A percentile compares a stretch with the other conserved stretches of the same genome.
Evolutionary conservation across 345 rosid genomes (phyloP).

Genomic region (Hibiscus mutabilis): DNA sequence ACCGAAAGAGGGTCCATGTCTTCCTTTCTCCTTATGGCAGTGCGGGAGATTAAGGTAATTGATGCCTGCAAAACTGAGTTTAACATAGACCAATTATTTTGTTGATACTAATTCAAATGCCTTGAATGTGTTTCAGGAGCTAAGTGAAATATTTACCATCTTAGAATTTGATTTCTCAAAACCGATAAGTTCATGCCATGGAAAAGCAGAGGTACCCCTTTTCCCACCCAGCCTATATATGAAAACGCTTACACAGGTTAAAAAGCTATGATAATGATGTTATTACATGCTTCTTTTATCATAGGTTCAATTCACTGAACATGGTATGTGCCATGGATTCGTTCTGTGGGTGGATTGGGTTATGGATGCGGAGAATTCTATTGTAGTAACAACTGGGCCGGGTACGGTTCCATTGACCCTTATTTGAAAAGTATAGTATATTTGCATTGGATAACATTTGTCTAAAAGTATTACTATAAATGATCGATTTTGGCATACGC

Average conservation of each 20-base stretch:
- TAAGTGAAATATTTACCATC: constrained; percentile 50
- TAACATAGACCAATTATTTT: neutral
- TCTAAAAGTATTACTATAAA: neutral
- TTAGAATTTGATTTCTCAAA: constrained; percentile 76
- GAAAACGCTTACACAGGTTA: neutral
- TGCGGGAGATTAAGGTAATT: constrained; percentile 77
- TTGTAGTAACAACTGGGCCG: constrained; percentile 62
- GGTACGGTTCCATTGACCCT: constrained; percentile 29
- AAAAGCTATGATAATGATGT: neutral
- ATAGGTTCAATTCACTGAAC: constrained; percentile 56
- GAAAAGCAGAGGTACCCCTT: constrained; percentile 52
- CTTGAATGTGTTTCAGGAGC: constrained; percentile 44
- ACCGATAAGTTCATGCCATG: constrained; percentile 53
- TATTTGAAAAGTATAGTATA: neutral
- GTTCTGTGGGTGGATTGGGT: constrained; percentile 93
- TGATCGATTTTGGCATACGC: neutral
- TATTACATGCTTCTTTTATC: neutral
- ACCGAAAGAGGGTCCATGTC: constrained; percentile 56
- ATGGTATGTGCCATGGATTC: constrained; percentile 79
- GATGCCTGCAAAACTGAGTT: neutral
- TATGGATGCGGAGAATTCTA: constrained; percentile 52
- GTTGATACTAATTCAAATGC: neutral
- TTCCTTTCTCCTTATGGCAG: constrained; percentile 78
- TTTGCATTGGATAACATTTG: neutral
- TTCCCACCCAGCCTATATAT: too few relatives aligned